These are phyloP conservation scores for Yamadazyma dushanensis DNA, from an alignment of 1,139 yeast species.

Conservation along the genomic window DNA sequence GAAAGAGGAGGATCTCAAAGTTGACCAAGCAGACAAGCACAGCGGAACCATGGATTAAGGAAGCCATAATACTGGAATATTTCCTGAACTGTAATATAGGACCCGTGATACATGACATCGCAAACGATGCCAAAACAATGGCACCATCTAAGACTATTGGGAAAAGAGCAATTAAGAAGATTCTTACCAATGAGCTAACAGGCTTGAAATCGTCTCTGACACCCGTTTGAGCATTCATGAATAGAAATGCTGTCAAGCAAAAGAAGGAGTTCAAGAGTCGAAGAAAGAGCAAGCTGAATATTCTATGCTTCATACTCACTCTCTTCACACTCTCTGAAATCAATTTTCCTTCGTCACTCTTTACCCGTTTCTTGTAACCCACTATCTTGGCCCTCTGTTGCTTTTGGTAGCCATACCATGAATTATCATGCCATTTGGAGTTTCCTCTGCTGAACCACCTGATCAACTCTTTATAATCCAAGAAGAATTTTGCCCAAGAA, in stretches of 20 bases:
- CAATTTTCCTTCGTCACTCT: conserved; percentile 8
- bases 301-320: conserved; percentile 33
- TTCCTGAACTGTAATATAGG: conserved; percentile 34
- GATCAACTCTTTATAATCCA: conserved; percentile 67
- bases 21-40: conserved; percentile 22
- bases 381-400: conserved; percentile 58
- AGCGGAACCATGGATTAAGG: conserved; percentile 50
- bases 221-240: conserved; percentile 71
- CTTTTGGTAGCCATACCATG: conserved; percentile 65
- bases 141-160: conserved; percentile 55
- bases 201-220: conserved; percentile 37
- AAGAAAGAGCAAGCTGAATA: conserved; percentile 52
- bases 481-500: conserved; percentile 62
- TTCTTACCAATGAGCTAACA: conserved; percentile 16
- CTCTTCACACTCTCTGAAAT: conserved; percentile 39
- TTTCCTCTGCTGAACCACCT: conserved; percentile 74
- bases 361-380: conserved; percentile 52
- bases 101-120: conserved; percentile 48
- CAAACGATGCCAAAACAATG: conserved; percentile 42
- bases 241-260: conserved; percentile 60
- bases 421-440: conserved; percentile 41
- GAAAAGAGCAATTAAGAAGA: conserved; percentile 42
- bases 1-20: conserved; percentile 61
- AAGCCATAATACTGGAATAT: conserved; percentile 44
- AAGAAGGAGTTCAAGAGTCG: conserved; percentile 46